phyloP scores from a whole-genome alignment of 768 basidiomycete genomes.

The Lactarius pseudohatsudake region DNA sequence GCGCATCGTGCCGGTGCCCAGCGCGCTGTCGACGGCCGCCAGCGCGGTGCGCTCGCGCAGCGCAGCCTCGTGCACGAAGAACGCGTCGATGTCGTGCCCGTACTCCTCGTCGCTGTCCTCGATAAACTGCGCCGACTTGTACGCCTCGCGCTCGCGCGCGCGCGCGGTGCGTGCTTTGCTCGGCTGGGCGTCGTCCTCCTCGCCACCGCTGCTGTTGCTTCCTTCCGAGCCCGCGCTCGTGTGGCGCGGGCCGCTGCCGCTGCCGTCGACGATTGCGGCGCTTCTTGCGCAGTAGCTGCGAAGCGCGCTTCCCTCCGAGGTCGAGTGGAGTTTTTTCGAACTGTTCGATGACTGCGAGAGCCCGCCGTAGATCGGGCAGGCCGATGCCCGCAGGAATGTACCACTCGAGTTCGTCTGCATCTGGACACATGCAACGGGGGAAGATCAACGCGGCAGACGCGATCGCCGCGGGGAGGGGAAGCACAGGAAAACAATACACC shows the following conservation, averaged over 20 bases:
- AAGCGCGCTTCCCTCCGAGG: constrained; percentile 72
- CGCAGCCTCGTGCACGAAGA: constrained; percentile 72
- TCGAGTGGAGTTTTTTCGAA: constrained; percentile 83
- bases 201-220: constrained; percentile 27
- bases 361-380: constrained; percentile 66
- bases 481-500: background rate
- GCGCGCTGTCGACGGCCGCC: constrained; percentile 45
- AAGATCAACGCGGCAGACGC: background rate
- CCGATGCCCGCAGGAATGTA: constrained; percentile 71
- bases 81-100: constrained; percentile 74
- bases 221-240: constrained; percentile 46
- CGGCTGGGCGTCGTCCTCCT: constrained; percentile 35
- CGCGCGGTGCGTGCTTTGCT: constrained; percentile 53
- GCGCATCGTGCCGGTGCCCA: constrained; percentile 45
- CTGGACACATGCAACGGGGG: constrained; percentile 36
- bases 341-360: constrained; percentile 74
- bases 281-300: constrained; percentile 64
- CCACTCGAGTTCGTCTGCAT: constrained; percentile 79
- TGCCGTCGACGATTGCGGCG: constrained; percentile 50
- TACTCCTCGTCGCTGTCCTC: constrained; percentile 83
- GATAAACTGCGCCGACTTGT: constrained; percentile 90
- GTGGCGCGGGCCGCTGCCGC: constrained; percentile 50
- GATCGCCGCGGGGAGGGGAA: constrained; percentile 16
- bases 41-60: constrained; percentile 51
- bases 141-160: constrained; percentile 66